phyloP scores from a whole-genome alignment of 176 grass and related monocot species.

The Dactylis glomerata region DNA sequence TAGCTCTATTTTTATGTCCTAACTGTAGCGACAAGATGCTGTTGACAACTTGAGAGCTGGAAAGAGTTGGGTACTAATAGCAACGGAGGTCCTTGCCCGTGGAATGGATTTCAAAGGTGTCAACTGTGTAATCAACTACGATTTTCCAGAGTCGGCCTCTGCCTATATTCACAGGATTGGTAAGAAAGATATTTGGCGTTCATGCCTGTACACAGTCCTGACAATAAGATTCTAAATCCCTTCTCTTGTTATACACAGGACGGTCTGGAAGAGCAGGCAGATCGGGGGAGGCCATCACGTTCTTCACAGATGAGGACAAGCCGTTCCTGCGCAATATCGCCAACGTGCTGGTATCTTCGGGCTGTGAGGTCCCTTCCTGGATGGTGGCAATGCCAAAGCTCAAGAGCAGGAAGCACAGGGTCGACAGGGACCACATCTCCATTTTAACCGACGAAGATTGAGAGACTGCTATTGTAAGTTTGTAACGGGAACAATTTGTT shows the following conservation, averaged over 20 bases:
- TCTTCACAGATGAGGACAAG: constrained; percentile 91
- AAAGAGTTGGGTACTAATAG: constrained; percentile 88
- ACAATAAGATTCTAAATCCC: background rate
- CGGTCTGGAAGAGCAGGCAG: constrained; percentile 88
- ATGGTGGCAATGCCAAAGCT: constrained; percentile 86
- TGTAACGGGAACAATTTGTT: constrained; percentile 6
- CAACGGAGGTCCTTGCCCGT: constrained; percentile 84
- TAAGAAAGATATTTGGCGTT: constrained; percentile 11
- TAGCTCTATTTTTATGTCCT: constrained; percentile 27
- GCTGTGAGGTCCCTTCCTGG: constrained; percentile 90
- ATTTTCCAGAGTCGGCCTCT: constrained; percentile 89
- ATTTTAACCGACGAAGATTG: constrained; percentile 45
- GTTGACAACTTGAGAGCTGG: constrained; percentile 96
- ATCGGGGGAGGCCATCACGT: constrained; percentile 78
- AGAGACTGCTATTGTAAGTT: background rate
- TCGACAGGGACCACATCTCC: constrained; percentile 64
- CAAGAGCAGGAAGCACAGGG: constrained; percentile 75
- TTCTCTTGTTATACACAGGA: constrained; percentile 33
- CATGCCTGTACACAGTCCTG: rapidly evolving
- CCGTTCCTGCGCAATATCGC: constrained; percentile 90
- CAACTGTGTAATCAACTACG: constrained; percentile 90
- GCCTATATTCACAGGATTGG: constrained; percentile 96
- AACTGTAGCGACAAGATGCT: constrained; percentile 73
- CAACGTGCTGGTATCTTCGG: constrained; percentile 73
- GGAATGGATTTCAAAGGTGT: constrained; percentile 99